These are phyloP conservation scores for Suillus alpinus DNA, from an alignment of 768 basidiomycete genomes.

Conservation along the genomic window DNA sequence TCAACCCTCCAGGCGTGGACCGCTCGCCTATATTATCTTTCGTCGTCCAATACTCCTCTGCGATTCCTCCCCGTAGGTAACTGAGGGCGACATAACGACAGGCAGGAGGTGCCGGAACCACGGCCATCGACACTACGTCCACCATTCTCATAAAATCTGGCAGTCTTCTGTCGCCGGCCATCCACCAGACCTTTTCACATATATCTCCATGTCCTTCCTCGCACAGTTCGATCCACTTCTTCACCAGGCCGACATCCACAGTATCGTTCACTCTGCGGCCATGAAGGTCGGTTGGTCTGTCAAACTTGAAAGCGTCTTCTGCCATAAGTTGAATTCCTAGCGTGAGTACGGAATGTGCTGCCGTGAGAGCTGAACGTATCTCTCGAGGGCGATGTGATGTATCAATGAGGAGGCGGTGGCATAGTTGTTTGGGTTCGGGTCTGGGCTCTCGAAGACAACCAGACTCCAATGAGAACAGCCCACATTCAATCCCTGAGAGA, in stretches of 20 bases:
- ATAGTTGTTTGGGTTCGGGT: neutral
- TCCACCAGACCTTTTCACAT: neutral
- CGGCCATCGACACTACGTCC: neutral
- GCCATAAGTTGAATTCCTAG: neutral
- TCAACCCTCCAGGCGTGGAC: slow-evolving; percentile 1
- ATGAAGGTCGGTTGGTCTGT: neutral
- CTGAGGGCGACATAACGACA: slow-evolving; percentile 7
- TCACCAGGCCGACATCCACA: slow-evolving; percentile 1
- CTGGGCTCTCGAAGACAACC: neutral
- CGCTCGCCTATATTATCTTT: neutral
- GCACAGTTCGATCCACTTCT: slow-evolving; percentile 1
- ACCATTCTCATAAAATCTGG: slow-evolving; percentile 1
- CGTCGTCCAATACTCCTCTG: neutral
- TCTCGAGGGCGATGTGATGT: neutral
- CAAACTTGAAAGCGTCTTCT: slow-evolving; percentile 2
- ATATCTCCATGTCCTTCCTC: neutral
- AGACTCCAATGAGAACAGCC: neutral
- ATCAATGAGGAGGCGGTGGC: slow-evolving; percentile 4
- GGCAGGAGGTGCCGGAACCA: neutral
- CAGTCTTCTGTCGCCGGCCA: neutral
- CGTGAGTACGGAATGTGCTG: neutral
- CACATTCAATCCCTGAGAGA: neutral
- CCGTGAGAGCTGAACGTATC: neutral
- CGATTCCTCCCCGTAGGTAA: slow-evolving; percentile 1
- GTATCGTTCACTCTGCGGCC: slow-evolving; percentile 1